Base-by-base conservation (phyloP, 2,329 filamentous ascomycete genomes). In the Myotisia sp. region DNA sequence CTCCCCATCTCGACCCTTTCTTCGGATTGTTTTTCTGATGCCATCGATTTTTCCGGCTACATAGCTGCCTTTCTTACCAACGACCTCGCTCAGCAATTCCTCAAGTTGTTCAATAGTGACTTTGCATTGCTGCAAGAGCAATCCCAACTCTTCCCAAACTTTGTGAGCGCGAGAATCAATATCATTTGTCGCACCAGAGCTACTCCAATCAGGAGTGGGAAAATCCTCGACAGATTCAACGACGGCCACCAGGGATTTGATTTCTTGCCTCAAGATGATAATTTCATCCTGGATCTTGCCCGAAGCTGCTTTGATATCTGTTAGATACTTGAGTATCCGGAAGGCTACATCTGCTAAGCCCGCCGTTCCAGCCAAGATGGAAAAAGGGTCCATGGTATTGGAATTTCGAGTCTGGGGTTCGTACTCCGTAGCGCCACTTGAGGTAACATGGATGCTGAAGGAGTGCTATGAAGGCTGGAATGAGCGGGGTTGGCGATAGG, bases 1-100 rank as follows among this genome's bases (percentile, higher is more conserved):
- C 5, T 17, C 24, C 17, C 13, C 20, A n/a, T 17, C 29, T 22
- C 37, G 37, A 10, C 36, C 24, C 3, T 37, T 36, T 24, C 37
- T 43, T 5, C 41, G 36, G 18, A 16, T 22, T 22, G 37, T 30
- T 37, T 43, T 43, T 9, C 23, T 33, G 4, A 43, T 17, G 2
- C 14, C 44, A 47, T 39, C 46, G 42, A 39, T 44, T 44, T 30
- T 51, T 44, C 32, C 35, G 41, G 18, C 23, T 5, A 31, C 45
- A 34, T 17, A 35, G 9, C 30, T 14, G 7, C 34, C 29, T 17
- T n/a, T 21, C 29, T 37, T 39, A 4, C 39, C 36, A 22, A 35
- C 33, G 10, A 43, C 37, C 9, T 43, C 34, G 17, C 36, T 2
- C 9, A 42, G 9, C 1, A 42, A n/a, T 13, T 8, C 6, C 23